Percentiles rank a stretch among this genome's conserved stretches.
These are phyloP conservation scores for Penicillium crustosum DNA, from an alignment of 2,329 filamentous ascomycete genomes.

Conservation along the genomic window DNA sequence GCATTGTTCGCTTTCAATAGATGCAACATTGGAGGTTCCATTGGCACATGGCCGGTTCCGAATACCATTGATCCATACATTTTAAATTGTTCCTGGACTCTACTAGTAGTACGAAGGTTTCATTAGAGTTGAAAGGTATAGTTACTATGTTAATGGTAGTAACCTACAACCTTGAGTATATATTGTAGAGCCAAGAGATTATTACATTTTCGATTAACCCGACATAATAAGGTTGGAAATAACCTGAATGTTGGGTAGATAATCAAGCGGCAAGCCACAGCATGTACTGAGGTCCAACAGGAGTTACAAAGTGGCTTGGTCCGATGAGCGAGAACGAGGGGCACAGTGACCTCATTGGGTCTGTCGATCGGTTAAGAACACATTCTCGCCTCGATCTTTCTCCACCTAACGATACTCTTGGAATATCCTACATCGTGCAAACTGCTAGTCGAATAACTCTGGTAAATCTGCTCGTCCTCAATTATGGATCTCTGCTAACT, in stretches of 20 bases:
- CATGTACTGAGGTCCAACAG: neutral
- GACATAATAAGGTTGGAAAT: neutral
- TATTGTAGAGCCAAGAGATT: neutral
- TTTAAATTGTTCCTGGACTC: neutral
- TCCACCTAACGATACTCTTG: neutral
- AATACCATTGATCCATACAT: neutral
- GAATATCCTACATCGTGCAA: neutral
- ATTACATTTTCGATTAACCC: neutral
- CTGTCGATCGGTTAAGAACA: neutral
- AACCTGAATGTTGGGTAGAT: neutral
- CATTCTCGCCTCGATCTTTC: neutral
- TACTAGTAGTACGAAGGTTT: neutral
- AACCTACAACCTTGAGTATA: too few relatives aligned
- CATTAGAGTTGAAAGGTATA: neutral
- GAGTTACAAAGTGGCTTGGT: neutral
- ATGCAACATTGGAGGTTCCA: neutral
- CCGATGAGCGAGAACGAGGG: neutral
- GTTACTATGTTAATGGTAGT: neutral
- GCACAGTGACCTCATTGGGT: constrained; percentile 9
- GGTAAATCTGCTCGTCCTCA: neutral
- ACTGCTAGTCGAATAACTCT: neutral
- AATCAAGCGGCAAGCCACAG: constrained; percentile 1
- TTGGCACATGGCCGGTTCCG: neutral
- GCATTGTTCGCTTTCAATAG: constrained; percentile 1
- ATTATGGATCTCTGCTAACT: constrained; percentile 2